These are phyloP conservation scores for Akanthomyces lecanii DNA, from an alignment of 2,329 filamentous ascomycete species.

Conservation along the genomic window DNA sequence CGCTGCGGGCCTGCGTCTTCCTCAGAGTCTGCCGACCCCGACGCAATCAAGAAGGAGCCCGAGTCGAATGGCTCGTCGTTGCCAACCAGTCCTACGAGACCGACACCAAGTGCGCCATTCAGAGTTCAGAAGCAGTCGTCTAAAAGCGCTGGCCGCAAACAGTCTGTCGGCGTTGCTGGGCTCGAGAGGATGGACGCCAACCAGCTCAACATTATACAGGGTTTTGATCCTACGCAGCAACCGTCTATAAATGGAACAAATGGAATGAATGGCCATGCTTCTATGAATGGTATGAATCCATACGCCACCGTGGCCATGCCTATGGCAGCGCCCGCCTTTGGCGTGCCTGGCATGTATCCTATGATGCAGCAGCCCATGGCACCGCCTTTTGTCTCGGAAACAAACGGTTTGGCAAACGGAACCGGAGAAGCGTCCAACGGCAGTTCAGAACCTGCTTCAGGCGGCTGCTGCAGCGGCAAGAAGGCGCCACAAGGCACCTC, in stretches of 20 bases:
- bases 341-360: constrained; percentile 28
- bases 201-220: constrained; percentile 45
- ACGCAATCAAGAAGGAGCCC: constrained; percentile 25
- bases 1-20: constrained; percentile 39
- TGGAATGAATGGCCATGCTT: constrained; percentile 12
- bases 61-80: constrained; percentile 23
- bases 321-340: constrained; percentile 24
- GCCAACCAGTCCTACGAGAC: constrained; percentile 31
- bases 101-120: constrained; percentile 31
- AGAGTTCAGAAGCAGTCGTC: constrained; percentile 43
- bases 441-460: constrained; percentile 11
- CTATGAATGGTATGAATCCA: constrained; percentile 23
- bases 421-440: constrained; percentile 20
- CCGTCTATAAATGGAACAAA: constrained; percentile 17
- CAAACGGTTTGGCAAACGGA: constrained; percentile 23
- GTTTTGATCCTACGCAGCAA: constrained; percentile 27
- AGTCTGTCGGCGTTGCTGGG: constrained; percentile 45
- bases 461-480: constrained; percentile 25
- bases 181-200: constrained; percentile 52
- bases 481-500: constrained; percentile 5
- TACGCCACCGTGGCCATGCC: constrained; percentile 29
- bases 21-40: constrained; percentile 21
- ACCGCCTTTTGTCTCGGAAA: constrained; percentile 22
- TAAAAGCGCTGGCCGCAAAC: constrained; percentile 39
- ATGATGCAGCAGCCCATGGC: constrained; percentile 30